Base-by-base conservation (phyloP, 1,284 basidiomycete species). In the Rhodotorula sp. region DNA sequence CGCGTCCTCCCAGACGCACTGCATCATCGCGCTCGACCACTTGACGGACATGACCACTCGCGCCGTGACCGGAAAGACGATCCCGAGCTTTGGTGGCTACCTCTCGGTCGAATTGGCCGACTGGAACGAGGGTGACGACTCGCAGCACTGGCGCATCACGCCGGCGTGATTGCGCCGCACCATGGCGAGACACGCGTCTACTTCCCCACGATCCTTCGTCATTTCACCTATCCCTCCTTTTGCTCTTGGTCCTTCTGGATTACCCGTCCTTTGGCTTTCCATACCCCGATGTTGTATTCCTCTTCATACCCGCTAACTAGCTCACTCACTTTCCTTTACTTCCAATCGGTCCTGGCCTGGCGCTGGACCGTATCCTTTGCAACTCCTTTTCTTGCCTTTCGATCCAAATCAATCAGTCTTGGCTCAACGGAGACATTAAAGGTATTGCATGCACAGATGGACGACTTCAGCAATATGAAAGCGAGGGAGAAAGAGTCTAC, bases 21-120 rank as follows among this genome's bases (percentile, higher is more conserved):
- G 68, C 68, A 69, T 72, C 60, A 45, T 71, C 56, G 70, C 72
- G n/a, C 59, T 69, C 43, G 70, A 74, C 57, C 72, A 74, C 65
- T 34, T 69, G 12, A 64, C 60, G 21, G 72, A 74, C 48, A 74
- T 74, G 72, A 26, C 63, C 10, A 67, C 68, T 2, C 62, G 65
- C 18, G 68, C 68, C 2, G 34, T 72, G 45, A 62, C 60, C 15
- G 50, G 52, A 1, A 10, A 43, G 8, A 55, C 52, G 10, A 56
- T 72, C 47, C 28, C 49, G 26, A 72, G 68, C 6, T 59, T 59
- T 14, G 71, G 71, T 12, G 71, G 68, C 23, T 72, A 72, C 71
- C 28, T 49, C 18, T 62, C 58, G 21, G 52, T 67, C 21, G 56
- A 56, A 21, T 62, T 72, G 43, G 64, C 67, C 55, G 48, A 64